Evolutionary conservation across 495 filamentous ascomycete genomes (phyloP), one percentile per base, ranked within the genome.

Genomic region (Hyphodiscus hymeniophilus): DNA sequence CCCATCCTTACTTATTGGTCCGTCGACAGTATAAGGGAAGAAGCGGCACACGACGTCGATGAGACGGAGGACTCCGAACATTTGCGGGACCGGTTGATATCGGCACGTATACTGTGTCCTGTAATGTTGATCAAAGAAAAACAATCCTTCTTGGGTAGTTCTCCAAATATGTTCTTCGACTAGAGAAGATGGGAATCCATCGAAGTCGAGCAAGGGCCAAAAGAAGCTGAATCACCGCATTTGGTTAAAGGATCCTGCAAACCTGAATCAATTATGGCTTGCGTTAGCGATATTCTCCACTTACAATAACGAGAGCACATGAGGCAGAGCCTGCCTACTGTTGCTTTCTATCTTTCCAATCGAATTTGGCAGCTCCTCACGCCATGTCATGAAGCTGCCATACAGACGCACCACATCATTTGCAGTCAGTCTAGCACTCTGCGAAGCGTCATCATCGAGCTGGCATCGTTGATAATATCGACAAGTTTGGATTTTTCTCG

Each of bases 241-340:
- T 51, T 15, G 51, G 48, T 20, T 52, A 60, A 2, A 60, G 33
- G 7, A 60, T 57, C 22, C 58, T 60, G 26, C 12, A 36, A 28
- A 12, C 8, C 18, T 57, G 38, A 57, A 47, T 26, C 32, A 6
- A 36, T 20, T 13, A 13, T 26, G 16, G 11, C 12, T 22, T n/a
- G 22, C 3, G 12, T 44, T 15, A 40, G 15, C 16, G 15, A 7
- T 11, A n/a, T n/a, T 39, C 17, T 20, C 11, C 33, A 46, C 62
- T 18, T 57, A 68, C 66, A 64, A 51, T 18, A 68, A 52, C 22
- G 60, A 64, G 13, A 66, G 55, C 31, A 68, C 55, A 44, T 68
- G 64, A 21, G 66, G 63, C 17, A 67, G 47, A 7, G 59, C 54
- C 32, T 60, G 60, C 34, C 43, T 30, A 12, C 55, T 56, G 31